Evolutionary conservation across 768 basidiomycete species (phyloP).

Genomic region (Leucocoprinus birnbaumii): DNA sequence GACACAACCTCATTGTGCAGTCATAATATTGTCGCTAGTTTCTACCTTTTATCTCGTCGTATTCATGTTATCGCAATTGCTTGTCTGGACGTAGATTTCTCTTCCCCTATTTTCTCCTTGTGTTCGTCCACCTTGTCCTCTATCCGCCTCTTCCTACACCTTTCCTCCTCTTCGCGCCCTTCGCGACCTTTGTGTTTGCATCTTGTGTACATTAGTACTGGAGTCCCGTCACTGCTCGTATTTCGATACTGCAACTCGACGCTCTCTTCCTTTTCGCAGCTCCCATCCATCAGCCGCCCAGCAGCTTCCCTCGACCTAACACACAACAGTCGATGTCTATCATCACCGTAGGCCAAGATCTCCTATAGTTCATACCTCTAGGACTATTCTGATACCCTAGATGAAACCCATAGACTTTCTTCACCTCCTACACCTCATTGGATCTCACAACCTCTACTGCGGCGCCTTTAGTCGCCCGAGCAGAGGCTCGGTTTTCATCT

Average conservation of each 20-base stretch:
- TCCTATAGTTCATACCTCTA: too few species aligned
- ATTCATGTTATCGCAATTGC: not conserved
- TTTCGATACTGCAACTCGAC: constrained; percentile 8
- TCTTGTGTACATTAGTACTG: constrained; percentile 9
- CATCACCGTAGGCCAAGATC: too few species aligned
- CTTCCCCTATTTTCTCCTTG: too few species aligned
- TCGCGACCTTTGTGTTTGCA: not conserved
- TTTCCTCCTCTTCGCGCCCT: not conserved
- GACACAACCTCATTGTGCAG: not conserved
- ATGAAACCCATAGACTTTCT: too few species aligned
- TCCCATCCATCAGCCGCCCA: not conserved
- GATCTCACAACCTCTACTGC: too few species aligned
- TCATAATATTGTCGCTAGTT: not conserved
- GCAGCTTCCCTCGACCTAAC: not conserved
- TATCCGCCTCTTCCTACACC: not conserved
- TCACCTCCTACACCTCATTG: too few species aligned
- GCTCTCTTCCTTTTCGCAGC: not conserved
- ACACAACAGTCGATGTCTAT: too few species aligned
- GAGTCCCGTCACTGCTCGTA: not conserved
- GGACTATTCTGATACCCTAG: too few species aligned
- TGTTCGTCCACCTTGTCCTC: not conserved
- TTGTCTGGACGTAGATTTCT: not conserved
- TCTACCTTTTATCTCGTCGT: not conserved
- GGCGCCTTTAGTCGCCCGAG: too few species aligned
- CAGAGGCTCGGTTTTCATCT: too few species aligned